A percentile compares a stretch with the other conserved stretches of the same genome.
phyloP scores from a whole-genome alignment of 768 basidiomycete genomes.

The Auriscalpium orientale region DNA sequence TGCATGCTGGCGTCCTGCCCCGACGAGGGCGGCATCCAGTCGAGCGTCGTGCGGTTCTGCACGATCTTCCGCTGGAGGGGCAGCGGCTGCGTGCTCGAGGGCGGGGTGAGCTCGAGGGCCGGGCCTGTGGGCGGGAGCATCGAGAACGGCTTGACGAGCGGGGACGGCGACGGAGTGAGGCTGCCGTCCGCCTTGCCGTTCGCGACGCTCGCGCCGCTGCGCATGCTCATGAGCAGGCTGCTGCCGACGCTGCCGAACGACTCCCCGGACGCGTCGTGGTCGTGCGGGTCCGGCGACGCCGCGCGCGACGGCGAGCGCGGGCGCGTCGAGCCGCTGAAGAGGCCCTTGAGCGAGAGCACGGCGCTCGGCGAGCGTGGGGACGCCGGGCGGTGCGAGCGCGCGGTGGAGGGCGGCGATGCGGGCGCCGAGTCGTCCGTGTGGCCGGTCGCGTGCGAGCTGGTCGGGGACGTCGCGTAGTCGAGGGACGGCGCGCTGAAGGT shows the following conservation, averaged over 20 bases:
- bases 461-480: neutral
- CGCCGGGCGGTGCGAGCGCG: conserved; percentile 17
- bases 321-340: conserved; percentile 42
- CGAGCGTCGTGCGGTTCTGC: conserved; percentile 12
- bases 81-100: neutral
- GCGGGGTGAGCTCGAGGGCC: neutral
- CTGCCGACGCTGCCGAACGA: conserved; percentile 51
- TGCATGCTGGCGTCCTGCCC: conserved; percentile 7
- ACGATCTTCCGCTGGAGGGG: conserved; percentile 14
- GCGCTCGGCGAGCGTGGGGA: conserved; percentile 22
- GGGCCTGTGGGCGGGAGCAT: conserved; percentile 12
- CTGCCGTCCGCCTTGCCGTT: conserved; percentile 13
- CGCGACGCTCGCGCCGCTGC: conserved; percentile 22
- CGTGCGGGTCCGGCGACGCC: conserved; percentile 22
- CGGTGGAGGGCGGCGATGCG: conserved; percentile 20
- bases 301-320: conserved; percentile 50
- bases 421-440: neutral
- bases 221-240: conserved; percentile 42
- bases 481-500: conserved; percentile 8
- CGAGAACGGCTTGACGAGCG: conserved; percentile 17
- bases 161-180: conserved; percentile 5
- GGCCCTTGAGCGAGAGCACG: conserved; percentile 52
- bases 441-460: neutral
- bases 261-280: conserved; percentile 32
- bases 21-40: conserved; percentile 14